Conservation (phyloP, 257 asterid genomes). For the Forsythia suspensa region DNA sequence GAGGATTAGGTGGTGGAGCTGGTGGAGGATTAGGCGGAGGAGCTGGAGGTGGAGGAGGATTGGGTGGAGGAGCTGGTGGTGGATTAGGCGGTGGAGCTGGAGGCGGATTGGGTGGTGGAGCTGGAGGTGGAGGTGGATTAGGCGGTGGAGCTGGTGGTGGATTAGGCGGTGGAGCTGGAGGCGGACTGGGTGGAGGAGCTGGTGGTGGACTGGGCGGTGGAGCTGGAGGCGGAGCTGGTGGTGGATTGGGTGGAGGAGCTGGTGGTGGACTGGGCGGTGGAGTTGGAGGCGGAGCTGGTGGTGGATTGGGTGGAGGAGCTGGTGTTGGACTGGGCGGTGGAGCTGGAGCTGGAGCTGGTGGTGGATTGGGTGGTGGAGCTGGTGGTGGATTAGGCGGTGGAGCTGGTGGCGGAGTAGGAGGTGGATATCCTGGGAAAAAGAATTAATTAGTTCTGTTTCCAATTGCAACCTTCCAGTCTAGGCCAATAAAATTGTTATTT, state of each 20-base stretch:
- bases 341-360: neutral
- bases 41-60: slow-evolving; percentile 14
- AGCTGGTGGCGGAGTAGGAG: slow-evolving; percentile 21
- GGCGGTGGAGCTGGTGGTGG: slow-evolving; percentile 17
- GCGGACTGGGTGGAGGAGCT: slow-evolving; percentile 16
- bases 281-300: slow-evolving; percentile 11
- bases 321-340: slow-evolving; percentile 22
- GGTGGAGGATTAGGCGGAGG: slow-evolving; percentile 24
- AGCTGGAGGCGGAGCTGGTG: slow-evolving; percentile 10
- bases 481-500: neutral
- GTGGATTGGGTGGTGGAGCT: slow-evolving; percentile 16
- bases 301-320: neutral
- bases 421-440: slow-evolving; percentile 2
- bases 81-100: slow-evolving; percentile 26
- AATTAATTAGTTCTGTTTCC: neutral
- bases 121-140: slow-evolving; percentile 17
- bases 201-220: slow-evolving; percentile 23
- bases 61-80: slow-evolving; percentile 21
- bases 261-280: slow-evolving; percentile 21
- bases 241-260: neutral
- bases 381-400: slow-evolving; percentile 18
- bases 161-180: slow-evolving; percentile 11
- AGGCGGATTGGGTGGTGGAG: slow-evolving; percentile 21
- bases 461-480: neutral
- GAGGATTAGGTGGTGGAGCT: neutral